A percentile compares a stretch with the other conserved stretches of the same genome.
Evolutionary conservation across 805 yeast genomes (phyloP).

Genomic region (Starmerella floris): DNA sequence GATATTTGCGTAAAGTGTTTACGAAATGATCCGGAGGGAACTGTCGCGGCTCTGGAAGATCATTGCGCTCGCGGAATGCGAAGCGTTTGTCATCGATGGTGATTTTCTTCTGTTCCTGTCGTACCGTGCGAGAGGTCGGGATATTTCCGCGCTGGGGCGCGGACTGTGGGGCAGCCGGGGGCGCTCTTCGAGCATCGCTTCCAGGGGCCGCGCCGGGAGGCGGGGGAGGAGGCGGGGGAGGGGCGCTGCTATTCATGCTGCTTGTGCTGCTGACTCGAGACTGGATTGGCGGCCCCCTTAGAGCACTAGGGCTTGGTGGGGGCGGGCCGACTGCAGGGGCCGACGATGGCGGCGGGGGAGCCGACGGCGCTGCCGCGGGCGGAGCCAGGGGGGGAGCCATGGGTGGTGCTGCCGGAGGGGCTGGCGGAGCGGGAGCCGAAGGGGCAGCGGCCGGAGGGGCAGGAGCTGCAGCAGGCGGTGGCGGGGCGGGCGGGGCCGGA

Average conservation of each 20-base stretch:
- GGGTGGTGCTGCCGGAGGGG: conserved; percentile 20
- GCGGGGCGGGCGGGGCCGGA: conserved; percentile 22
- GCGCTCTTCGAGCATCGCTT: conserved; percentile 7
- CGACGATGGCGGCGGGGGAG: conserved; percentile 20
- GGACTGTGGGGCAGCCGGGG: conserved; percentile 12
- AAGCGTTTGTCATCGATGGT: conserved; percentile 62
- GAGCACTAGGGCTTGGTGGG: conserved; percentile 3
- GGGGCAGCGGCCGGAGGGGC: conserved; percentile 12
- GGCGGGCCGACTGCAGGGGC: conserved; percentile 16
- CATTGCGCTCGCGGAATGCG: conserved; percentile 49
- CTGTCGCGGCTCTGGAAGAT: conserved; percentile 73
- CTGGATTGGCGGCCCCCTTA: conserved; percentile 3
- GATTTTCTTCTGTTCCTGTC: conserved; percentile 21
- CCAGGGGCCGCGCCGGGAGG: conserved; percentile 6
- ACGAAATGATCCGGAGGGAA: conserved; percentile 35
- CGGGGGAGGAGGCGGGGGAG: conserved; percentile 19
- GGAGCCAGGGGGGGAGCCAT: conserved; percentile 18
- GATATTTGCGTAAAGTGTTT: conserved; percentile 64
- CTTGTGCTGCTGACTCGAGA: conserved; percentile 12
- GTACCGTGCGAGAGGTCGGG: conserved; percentile 16
- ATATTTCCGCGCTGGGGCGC: conserved; percentile 16
- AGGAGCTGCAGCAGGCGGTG: conserved; percentile 17
- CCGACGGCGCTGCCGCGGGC: conserved; percentile 19
- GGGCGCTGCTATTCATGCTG: conserved; percentile 14
- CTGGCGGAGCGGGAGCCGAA: conserved; percentile 22